phyloP scores from a whole-genome alignment of 768 basidiomycete genomes.

The Suillus spraguei region DNA sequence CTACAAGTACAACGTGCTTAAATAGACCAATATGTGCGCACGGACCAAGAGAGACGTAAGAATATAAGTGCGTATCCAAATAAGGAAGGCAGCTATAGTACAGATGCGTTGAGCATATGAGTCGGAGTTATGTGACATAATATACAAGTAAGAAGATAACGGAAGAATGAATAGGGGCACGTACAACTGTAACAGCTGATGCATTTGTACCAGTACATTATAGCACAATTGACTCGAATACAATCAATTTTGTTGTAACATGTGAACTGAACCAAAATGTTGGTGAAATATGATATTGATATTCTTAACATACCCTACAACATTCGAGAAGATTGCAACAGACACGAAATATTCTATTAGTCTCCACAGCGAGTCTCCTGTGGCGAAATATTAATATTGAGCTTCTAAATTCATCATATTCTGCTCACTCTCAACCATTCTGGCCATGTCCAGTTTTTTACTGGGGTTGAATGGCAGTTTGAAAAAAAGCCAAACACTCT shows the following conservation, averaged over 20 bases:
- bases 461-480: no score
- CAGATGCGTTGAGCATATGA: no score
- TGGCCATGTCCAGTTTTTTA: background rate
- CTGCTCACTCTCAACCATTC: background rate
- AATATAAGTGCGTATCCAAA: no score
- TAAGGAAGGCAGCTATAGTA: no score
- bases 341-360: background rate
- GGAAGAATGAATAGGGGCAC: no score
- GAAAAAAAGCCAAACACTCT: no score
- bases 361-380: background rate
- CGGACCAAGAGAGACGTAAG: no score
- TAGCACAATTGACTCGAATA: background rate
- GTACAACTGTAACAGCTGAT: no score
- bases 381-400: background rate
- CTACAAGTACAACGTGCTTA: no score
- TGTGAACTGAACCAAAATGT: background rate
- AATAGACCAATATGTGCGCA: no score
- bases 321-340: background rate
- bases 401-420: background rate
- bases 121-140: no score
- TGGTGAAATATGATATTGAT: background rate
- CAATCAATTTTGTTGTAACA: background rate
- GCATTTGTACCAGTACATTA: background rate
- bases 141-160: no score
- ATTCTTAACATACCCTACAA: background rate